These are phyloP conservation scores for Mortierella sp. DNA, from an alignment of 371 early-diverging fungal species.

Conservation along the genomic window DNA sequence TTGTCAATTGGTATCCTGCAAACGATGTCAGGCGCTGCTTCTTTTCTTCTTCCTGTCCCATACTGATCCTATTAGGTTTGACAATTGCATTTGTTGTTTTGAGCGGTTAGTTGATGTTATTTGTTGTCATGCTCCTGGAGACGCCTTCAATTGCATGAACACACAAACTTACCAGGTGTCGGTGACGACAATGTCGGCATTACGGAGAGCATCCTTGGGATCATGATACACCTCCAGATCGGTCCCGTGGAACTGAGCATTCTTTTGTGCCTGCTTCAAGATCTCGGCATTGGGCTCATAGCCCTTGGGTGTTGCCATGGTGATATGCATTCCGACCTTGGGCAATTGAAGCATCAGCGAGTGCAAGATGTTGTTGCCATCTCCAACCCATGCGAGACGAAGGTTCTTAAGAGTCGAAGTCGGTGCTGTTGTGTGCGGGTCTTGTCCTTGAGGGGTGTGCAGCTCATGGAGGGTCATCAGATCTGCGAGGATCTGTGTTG, in stretches of 20 bases:
- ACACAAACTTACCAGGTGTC: slow-evolving; percentile 87
- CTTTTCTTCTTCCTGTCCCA: slow-evolving; percentile 97
- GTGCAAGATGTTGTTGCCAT: slow-evolving; percentile 96
- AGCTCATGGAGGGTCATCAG: slow-evolving; percentile 93
- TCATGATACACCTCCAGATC: slow-evolving; percentile 73
- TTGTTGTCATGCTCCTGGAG: neutral
- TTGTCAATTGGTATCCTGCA: slow-evolving; percentile 90
- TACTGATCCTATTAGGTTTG: slow-evolving; percentile 76
- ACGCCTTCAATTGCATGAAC: neutral
- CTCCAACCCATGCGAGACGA: slow-evolving; percentile 96
- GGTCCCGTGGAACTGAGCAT: slow-evolving; percentile 64
- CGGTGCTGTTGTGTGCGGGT: slow-evolving; percentile 58
- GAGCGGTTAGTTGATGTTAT: neutral
- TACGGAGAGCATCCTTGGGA: slow-evolving; percentile 85
- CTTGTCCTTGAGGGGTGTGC: slow-evolving; percentile 59
- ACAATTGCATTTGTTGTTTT: neutral
- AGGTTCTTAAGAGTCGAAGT: slow-evolving; percentile 74
- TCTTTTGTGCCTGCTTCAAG: slow-evolving; percentile 70
- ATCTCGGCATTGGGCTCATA: slow-evolving; percentile 84
- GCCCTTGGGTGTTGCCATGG: slow-evolving; percentile 88
- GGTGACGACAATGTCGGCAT: slow-evolving; percentile 92
- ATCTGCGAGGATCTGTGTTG: slow-evolving; percentile 97
- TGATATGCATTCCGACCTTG: slow-evolving; percentile 86
- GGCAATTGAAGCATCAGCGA: slow-evolving; percentile 91
- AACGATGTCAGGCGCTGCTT: slow-evolving; percentile 85